phyloP scores from a whole-genome alignment of 768 basidiomycete species.

The Lentinula sp. region DNA sequence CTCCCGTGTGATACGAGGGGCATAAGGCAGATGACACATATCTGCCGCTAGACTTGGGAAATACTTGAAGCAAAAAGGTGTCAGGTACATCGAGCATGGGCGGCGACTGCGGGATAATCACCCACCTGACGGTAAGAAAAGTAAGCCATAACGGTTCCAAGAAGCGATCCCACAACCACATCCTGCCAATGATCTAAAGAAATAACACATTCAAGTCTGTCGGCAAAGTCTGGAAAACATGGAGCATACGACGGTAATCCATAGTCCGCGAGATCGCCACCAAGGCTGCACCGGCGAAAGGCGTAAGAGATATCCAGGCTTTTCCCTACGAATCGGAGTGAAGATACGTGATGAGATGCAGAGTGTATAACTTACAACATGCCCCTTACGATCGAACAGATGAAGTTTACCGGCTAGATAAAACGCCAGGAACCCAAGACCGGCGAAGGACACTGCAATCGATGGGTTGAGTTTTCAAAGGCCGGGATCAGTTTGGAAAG shows the following conservation, averaged over 20 bases:
- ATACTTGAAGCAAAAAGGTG: conserved; percentile 28
- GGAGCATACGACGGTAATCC: conserved; percentile 71
- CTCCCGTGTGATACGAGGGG: conserved; percentile 56
- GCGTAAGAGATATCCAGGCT: conserved; percentile 78
- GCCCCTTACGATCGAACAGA: conserved; percentile 77
- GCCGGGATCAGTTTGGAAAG: not conserved
- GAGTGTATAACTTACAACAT: conserved; percentile 41
- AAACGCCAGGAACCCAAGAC: conserved; percentile 81
- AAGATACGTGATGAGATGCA: not conserved
- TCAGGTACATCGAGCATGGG: not conserved
- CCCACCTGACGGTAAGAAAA: conserved; percentile 64
- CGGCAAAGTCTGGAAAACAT: no score
- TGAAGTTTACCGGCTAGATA: conserved; percentile 93
- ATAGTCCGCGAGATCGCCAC: conserved; percentile 86
- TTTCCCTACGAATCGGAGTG: conserved; percentile 41
- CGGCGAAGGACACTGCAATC: conserved; percentile 80
- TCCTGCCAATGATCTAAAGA: conserved; percentile 86
- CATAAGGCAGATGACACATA: conserved; percentile 61
- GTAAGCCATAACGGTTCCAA: conserved; percentile 68
- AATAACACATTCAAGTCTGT: not conserved
- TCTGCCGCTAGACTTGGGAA: conserved; percentile 61
- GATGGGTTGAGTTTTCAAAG: conserved; percentile 6
- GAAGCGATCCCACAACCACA: conserved; percentile 68
- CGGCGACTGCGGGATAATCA: not conserved
- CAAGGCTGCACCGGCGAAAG: conserved; percentile 70